A percentile compares a stretch with the other conserved stretches of the same genome.
phyloP scores from a whole-genome alignment of 768 basidiomycete species.

The Lactifluus subvellereus region DNA sequence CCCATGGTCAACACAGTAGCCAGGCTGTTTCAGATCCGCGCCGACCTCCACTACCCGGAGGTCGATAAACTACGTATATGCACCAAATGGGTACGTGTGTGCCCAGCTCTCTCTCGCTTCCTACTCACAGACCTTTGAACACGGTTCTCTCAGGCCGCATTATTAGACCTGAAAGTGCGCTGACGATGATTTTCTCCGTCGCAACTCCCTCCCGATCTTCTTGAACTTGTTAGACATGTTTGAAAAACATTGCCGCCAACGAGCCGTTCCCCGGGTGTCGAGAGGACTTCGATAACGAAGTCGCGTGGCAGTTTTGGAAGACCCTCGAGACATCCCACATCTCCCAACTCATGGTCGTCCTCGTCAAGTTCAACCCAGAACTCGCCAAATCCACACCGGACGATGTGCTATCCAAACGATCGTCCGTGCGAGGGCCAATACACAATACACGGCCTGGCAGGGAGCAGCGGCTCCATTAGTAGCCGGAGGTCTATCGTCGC shows the following conservation, averaged over 20 bases:
- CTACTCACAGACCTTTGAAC: conserved; percentile 11
- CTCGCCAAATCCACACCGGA: conserved; percentile 72
- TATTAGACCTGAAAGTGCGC: conserved; percentile 78
- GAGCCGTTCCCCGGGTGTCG: conserved; percentile 76
- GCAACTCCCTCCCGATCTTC: conserved; percentile 9
- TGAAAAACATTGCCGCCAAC: conserved; percentile 87
- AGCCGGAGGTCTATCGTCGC: conserved; percentile 54
- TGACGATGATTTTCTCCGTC: conserved; percentile 1
- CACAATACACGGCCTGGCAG: conserved; percentile 43
- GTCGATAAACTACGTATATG: conserved; percentile 62
- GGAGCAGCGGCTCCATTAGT: conserved; percentile 57
- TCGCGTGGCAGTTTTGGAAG: conserved; percentile 81
- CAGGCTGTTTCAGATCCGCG: conserved; percentile 66
- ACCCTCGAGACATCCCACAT: conserved; percentile 75
- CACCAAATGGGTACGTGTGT: conserved; percentile 60
- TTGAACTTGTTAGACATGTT: conserved; percentile 53
- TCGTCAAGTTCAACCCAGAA: conserved; percentile 82
- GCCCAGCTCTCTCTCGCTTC: neutral
- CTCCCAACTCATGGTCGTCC: conserved; percentile 81
- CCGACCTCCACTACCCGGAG: conserved; percentile 63
- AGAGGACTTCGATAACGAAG: conserved; percentile 80
- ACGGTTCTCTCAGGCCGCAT: conserved; percentile 54
- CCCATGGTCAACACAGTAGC: conserved; percentile 64
- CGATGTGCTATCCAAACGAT: conserved; percentile 39
- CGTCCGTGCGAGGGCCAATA: conserved; percentile 41